Evolutionary conservation across 2,329 filamentous ascomycete species (phyloP).

Genomic region (Leptosphaerulina australis): DNA sequence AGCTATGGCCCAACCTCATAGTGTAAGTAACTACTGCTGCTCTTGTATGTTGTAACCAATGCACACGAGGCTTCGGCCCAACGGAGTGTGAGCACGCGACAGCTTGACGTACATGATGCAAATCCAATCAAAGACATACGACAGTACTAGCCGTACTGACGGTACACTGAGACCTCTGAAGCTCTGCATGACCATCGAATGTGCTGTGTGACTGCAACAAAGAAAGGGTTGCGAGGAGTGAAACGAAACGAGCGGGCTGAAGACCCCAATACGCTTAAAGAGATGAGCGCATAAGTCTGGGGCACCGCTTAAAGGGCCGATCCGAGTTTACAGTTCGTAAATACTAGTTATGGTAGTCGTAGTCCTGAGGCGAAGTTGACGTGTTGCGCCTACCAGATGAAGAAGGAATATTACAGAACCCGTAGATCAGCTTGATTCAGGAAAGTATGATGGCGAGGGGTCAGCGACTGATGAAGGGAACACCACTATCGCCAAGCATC

Average conservation of each 20-base stretch:
- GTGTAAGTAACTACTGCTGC: background rate
- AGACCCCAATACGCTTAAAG: constrained; percentile 18
- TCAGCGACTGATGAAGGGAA: constrained; percentile 13
- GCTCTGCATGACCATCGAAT: constrained; percentile 31
- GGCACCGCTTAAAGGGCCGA: constrained; percentile 16
- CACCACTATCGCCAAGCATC: constrained; percentile 16
- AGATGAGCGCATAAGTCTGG: constrained; percentile 20
- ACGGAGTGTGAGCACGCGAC: background rate
- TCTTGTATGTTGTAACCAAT: background rate
- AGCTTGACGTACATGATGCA: constrained; percentile 62
- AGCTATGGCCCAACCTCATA: constrained; percentile 5
- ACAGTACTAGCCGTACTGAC: constrained; percentile 62
- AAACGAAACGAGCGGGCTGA: constrained; percentile 11
- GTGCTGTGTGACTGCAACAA: constrained; percentile 12
- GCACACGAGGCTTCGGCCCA: background rate
- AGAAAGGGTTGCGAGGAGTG: constrained; percentile 16
- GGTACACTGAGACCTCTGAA: constrained; percentile 39
- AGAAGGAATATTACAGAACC: background rate
- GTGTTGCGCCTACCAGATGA: constrained; percentile 4
- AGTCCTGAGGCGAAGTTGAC: constrained; percentile 4
- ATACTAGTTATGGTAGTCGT: background rate
- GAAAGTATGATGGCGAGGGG: background rate
- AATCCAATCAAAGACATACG: constrained; percentile 77
- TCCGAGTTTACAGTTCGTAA: background rate
- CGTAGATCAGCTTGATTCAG: background rate